A percentile compares a stretch with the other conserved stretches of the same genome.
These are phyloP conservation scores for Eimeria sp. DNA, from an alignment of 169 alveolate genomes.

Conservation along the genomic window DNA sequence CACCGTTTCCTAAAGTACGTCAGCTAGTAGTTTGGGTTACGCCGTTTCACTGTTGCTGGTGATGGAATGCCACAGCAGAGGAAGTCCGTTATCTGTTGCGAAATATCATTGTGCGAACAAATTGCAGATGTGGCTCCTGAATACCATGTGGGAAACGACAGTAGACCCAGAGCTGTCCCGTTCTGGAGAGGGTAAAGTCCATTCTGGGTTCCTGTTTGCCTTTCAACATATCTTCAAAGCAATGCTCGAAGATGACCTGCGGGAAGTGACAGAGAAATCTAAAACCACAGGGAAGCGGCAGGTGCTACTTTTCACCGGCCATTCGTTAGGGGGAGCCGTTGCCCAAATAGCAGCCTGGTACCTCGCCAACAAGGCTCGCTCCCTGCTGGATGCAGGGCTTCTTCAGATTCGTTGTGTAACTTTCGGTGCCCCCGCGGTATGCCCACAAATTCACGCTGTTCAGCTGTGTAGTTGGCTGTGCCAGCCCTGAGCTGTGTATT, in stretches of 20 bases:
- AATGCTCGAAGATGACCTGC: constrained; percentile 12
- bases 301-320: constrained; percentile 72
- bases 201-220: constrained; percentile 57
- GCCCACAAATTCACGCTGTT: not conserved
- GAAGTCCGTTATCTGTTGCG: not conserved
- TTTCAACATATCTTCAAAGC: not conserved
- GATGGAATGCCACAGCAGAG: not conserved
- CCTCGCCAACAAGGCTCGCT: constrained; percentile 37
- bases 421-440: constrained; percentile 71
- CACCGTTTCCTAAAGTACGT: constrained; percentile 58
- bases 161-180: constrained; percentile 46
- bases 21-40: not conserved
- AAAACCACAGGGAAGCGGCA: constrained; percentile 43
- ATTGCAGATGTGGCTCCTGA: constrained; percentile 68
- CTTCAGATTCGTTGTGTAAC: constrained; percentile 56
- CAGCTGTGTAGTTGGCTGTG: not conserved
- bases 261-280: not conserved
- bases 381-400: constrained; percentile 10
- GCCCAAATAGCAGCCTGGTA: constrained; percentile 72
- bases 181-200: constrained; percentile 38
- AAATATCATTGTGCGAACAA: not conserved
- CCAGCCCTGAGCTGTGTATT: not conserved
- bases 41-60: not conserved
- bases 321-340: constrained; percentile 63
- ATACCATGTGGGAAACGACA: constrained; percentile 48